These are phyloP conservation scores for Coemansia sp. DNA, from an alignment of 192 early-diverging fungal species.

Conservation along the genomic window DNA sequence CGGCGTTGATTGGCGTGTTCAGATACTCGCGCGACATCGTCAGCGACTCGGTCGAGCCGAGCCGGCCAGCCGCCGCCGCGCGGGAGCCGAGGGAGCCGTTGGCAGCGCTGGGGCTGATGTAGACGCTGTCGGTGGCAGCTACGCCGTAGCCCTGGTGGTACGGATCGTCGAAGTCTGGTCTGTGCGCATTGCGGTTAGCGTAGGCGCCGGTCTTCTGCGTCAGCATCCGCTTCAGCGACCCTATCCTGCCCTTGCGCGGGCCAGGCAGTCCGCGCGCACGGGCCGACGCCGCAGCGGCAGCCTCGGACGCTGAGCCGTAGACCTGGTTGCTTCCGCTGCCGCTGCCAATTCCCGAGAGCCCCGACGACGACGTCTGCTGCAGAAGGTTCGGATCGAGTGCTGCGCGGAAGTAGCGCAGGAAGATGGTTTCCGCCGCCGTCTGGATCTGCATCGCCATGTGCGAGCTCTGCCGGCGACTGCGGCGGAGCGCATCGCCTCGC, in stretches of 20 bases:
- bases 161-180: slow-evolving; percentile 39
- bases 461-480: slow-evolving; percentile 49
- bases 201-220: slow-evolving; percentile 30
- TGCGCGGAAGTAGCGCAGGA: slow-evolving; percentile 54
- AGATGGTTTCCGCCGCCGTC: slow-evolving; percentile 50
- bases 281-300: slow-evolving; percentile 14
- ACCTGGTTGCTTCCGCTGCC: not conserved
- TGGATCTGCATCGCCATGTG: slow-evolving; percentile 57
- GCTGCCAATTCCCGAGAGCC: slow-evolving; percentile 18
- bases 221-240: slow-evolving; percentile 52
- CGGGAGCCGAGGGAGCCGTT: no score
- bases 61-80: no score
- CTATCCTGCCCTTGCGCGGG: slow-evolving; percentile 27
- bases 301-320: slow-evolving; percentile 1
- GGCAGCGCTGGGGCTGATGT: slow-evolving; percentile 15
- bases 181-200: slow-evolving; percentile 11
- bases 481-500: slow-evolving; percentile 20
- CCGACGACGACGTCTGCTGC: slow-evolving; percentile 17
- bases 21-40: slow-evolving; percentile 45
- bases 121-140: slow-evolving; percentile 31
- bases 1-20: slow-evolving; percentile 40
- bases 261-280: slow-evolving; percentile 13
- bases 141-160: slow-evolving; percentile 56
- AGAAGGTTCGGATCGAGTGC: slow-evolving; percentile 51
- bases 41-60: slow-evolving; percentile 48